phyloP scores from a whole-genome alignment of 75 land plant species.

The Selaginella tamariscina region DNA sequence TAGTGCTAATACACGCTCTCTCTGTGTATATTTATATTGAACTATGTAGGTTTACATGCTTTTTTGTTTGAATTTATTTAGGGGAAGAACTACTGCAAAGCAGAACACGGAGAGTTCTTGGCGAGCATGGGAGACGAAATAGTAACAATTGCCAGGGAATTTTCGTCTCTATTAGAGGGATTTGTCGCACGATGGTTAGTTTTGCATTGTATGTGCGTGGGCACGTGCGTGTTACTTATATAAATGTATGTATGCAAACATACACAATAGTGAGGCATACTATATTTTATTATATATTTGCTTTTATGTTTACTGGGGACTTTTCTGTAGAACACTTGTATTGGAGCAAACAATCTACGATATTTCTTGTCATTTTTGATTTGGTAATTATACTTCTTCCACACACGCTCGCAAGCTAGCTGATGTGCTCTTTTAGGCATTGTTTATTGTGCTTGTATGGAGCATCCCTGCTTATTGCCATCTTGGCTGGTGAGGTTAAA shows the following conservation, averaged over 20 bases:
- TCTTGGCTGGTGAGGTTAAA: constrained; percentile 69
- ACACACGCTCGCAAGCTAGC: background rate
- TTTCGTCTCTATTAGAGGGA: constrained; percentile 60
- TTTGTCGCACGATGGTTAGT: no score
- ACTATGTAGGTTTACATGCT: background rate
- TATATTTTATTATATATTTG: background rate
- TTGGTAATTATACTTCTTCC: constrained; percentile 37
- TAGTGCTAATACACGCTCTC: no score
- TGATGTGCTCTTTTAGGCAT: constrained; percentile 48
- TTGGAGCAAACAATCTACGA: constrained; percentile 88
- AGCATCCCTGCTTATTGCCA: constrained; percentile 40
- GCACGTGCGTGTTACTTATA: no score
- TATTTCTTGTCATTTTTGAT: constrained; percentile 84
- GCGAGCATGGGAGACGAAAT: constrained; percentile 64
- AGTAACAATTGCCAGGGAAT: constrained; percentile 63
- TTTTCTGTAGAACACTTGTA: constrained; percentile 72
- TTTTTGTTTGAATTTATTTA: background rate
- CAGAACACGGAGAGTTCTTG: constrained; percentile 62
- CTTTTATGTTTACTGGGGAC: background rate
- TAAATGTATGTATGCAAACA: background rate
- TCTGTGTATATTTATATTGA: no score
- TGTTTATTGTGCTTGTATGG: constrained; percentile 75
- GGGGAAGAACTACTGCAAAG: constrained; percentile 29
- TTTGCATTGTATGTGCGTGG: no score
- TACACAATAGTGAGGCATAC: background rate